Conservation (phyloP, 2,329 filamentous ascomycete genomes). For the Tympanopsis confertula region DNA sequence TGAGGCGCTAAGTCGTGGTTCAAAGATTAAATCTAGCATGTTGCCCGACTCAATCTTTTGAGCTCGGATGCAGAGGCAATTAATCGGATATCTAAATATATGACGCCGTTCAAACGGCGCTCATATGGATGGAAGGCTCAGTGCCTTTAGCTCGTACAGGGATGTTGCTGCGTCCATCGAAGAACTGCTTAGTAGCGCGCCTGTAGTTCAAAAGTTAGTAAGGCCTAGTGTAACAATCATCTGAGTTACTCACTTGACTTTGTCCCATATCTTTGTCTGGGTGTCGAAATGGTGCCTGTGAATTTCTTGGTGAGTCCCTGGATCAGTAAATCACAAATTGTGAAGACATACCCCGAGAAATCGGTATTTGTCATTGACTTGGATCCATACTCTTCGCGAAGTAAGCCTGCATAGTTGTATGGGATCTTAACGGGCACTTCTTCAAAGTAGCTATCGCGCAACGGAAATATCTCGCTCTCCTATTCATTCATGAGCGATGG, state of each 20-base stretch:
- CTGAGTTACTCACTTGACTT: slow-evolving; percentile 5
- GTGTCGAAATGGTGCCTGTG: slow-evolving; percentile 20
- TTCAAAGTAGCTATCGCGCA: slow-evolving; percentile 41
- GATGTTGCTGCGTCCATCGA: no score
- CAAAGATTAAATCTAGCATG: no score
- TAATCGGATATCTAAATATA: no score
- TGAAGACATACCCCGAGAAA: slow-evolving; percentile 24
- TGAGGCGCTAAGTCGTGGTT: no score
- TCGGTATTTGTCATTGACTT: slow-evolving; percentile 30
- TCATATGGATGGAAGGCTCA: no score
- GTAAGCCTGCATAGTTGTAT: slow-evolving; percentile 39
- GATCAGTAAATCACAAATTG: not conserved
- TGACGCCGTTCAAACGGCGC: no score
- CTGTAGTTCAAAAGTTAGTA: not conserved
- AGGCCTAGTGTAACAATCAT: not conserved
- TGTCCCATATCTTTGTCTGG: slow-evolving; percentile 16
- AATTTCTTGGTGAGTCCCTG: slow-evolving; percentile 3
- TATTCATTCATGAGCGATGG: slow-evolving; percentile 6
- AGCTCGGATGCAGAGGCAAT: no score
- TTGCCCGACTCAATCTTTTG: no score
- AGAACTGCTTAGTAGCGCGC: not conserved
- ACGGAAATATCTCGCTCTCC: slow-evolving; percentile 41
- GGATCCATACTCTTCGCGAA: slow-evolving; percentile 41
- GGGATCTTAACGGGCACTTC: slow-evolving; percentile 38
- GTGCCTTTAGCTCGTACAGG: no score